A percentile compares a stretch with the other conserved stretches of the same genome.
phyloP scores from a whole-genome alignment of 169 alveolate species.

The Plasmodium vinckei region DNA sequence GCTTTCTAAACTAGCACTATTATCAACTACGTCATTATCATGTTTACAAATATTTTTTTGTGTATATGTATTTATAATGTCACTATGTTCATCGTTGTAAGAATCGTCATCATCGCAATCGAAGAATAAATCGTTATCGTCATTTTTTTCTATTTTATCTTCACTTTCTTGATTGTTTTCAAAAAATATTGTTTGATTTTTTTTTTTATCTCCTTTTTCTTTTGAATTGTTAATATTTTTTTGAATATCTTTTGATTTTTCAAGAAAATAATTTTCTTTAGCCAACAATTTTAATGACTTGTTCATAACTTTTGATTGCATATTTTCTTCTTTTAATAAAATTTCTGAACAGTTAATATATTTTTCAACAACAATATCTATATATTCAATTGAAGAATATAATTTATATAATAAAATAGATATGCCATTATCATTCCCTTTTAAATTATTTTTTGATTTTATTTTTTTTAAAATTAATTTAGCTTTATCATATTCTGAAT shows the following conservation, averaged over 20 bases:
- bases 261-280: conserved; percentile 82
- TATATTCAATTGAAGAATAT: conserved; percentile 33
- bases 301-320: conserved; percentile 77
- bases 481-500: conserved; percentile 73
- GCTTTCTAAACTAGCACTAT: no score
- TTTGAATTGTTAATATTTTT: conserved; percentile 55
- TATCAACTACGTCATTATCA: no score
- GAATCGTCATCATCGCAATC: conserved; percentile 72
- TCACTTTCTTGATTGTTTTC: conserved; percentile 37
- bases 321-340: conserved; percentile 78
- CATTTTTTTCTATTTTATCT: conserved; percentile 12
- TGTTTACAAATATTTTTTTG: not conserved
- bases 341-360: conserved; percentile 73
- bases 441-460: conserved; percentile 57
- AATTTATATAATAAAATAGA: conserved; percentile 15
- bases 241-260: conserved; percentile 78
- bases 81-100: not conserved
- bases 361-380: conserved; percentile 49
- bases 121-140: conserved; percentile 57
- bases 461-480: conserved; percentile 77
- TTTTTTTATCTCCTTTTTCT: conserved; percentile 27
- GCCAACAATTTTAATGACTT: conserved; percentile 79
- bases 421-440: not conserved
- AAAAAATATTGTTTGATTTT: conserved; percentile 15
- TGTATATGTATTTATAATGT: not conserved